Evolutionary conservation across 495 filamentous ascomycete genomes (phyloP).

Genomic region (Daldinia loculata): DNA sequence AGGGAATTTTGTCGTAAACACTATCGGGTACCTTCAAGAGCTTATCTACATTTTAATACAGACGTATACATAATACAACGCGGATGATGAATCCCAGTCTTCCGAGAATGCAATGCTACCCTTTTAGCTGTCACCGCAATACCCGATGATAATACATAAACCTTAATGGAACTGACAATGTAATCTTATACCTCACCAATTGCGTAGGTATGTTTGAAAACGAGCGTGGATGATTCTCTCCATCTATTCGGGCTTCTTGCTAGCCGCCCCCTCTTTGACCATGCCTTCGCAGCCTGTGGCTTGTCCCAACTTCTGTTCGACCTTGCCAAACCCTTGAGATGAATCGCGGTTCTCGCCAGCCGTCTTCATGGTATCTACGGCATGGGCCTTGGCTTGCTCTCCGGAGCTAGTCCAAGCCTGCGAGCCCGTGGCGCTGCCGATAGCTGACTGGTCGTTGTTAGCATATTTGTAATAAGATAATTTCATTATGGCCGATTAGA

Average conservation of each 20-base stretch:
- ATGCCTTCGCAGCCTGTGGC: constrained; percentile 58
- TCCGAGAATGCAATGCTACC: background rate
- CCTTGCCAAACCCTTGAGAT: constrained; percentile 52
- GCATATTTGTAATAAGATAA: background rate
- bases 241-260: constrained; percentile 40
- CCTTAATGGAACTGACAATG: background rate
- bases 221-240: background rate
- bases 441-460: constrained; percentile 44
- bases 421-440: constrained; percentile 54
- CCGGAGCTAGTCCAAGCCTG: constrained; percentile 56
- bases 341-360: constrained; percentile 54
- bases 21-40: background rate
- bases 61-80: background rate
- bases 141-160: background rate
- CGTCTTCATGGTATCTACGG: constrained; percentile 51
- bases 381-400: constrained; percentile 57
- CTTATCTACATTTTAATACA: background rate
- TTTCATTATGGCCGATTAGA: background rate
- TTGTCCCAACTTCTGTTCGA: constrained; percentile 55
- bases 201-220: background rate
- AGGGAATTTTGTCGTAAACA: background rate
- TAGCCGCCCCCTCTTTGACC: constrained; percentile 54
- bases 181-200: background rate
- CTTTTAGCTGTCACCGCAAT: background rate
- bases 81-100: background rate